Evolutionary conservation across 768 basidiomycete species (phyloP).

Genomic region (Termitomyces sp.): DNA sequence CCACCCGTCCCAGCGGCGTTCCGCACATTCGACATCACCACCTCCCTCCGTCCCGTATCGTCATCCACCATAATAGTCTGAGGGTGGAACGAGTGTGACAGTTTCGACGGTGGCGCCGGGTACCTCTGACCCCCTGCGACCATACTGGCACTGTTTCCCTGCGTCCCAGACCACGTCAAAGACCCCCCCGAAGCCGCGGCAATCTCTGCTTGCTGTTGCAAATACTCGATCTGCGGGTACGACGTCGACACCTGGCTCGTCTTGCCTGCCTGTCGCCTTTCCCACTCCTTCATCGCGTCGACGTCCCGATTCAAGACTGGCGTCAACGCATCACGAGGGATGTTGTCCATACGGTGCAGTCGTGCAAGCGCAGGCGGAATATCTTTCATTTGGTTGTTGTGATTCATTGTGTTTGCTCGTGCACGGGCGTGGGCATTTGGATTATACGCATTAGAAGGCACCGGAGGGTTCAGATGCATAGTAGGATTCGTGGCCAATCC

Average conservation of each 20-base stretch:
- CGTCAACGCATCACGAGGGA: constrained; percentile 80
- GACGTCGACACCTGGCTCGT: constrained; percentile 58
- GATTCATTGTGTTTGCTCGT: constrained; percentile 89
- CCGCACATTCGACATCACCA: constrained; percentile 78
- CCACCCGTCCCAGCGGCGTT: constrained; percentile 46
- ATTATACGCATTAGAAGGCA: constrained; percentile 66
- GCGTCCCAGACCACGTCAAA: constrained; percentile 41
- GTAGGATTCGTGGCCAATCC: constrained; percentile 23
- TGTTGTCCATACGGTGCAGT: constrained; percentile 87
- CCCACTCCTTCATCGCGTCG: constrained; percentile 95
- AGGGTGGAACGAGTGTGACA: constrained; percentile 64
- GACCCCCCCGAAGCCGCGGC: constrained; percentile 63
- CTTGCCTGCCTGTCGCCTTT: constrained; percentile 77
- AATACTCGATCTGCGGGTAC: constrained; percentile 85
- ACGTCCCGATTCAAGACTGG: constrained; percentile 88
- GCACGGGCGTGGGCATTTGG: constrained; percentile 60
- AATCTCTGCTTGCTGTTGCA: constrained; percentile 91
- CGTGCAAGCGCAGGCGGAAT: constrained; percentile 94
- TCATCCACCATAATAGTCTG: constrained; percentile 65
- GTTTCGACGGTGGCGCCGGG: constrained; percentile 58
- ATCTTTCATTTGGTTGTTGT: constrained; percentile 82
- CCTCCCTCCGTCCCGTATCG: constrained; percentile 50
- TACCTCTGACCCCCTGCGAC: constrained; percentile 36
- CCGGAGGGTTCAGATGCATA: constrained; percentile 43
- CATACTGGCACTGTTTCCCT: constrained; percentile 18